Percentiles rank a stretch among this genome's conserved stretches.
Evolutionary conservation across 2,329 filamentous ascomycete genomes (phyloP).

Genomic region (Paraphoma chrysanthemicola): DNA sequence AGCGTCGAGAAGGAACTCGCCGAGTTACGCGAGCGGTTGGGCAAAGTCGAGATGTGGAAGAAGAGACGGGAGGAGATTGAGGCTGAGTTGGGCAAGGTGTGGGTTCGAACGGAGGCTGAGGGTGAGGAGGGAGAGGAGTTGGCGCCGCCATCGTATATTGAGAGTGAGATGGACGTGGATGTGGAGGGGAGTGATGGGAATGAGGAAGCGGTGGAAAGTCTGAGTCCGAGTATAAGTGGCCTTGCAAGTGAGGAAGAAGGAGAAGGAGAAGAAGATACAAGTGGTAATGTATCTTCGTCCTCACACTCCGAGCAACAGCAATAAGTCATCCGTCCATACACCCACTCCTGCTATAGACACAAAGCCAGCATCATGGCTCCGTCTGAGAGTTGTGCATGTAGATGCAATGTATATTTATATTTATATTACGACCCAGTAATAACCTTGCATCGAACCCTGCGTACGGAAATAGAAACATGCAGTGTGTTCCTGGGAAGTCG

Average conservation of each 20-base stretch:
- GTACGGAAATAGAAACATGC: background rate
- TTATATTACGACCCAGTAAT: too few species aligned
- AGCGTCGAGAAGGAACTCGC: conserved; percentile 90
- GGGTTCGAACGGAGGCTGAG: conserved; percentile 51
- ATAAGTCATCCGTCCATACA: too few species aligned
- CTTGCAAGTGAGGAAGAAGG: background rate
- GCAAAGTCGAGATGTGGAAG: conserved; percentile 86
- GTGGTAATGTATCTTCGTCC: background rate
- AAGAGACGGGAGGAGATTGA: conserved; percentile 80
- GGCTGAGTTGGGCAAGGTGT: conserved; percentile 72
- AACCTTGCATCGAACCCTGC: too few species aligned
- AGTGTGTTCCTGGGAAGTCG: background rate
- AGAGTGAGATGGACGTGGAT: background rate
- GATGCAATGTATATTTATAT: too few species aligned
- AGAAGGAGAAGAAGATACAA: too few species aligned
- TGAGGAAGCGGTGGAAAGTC: background rate
- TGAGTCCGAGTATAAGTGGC: background rate
- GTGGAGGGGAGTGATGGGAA: background rate
- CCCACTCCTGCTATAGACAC: too few species aligned
- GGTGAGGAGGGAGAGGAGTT: background rate
- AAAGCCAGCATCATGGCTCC: too few species aligned
- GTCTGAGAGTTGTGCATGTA: too few species aligned
- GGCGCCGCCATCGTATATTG: background rate
- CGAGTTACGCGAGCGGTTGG: conserved; percentile 79
- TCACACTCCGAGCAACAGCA: too few species aligned